These are phyloP conservation scores for Trichoderma virens DNA, from an alignment of 495 filamentous ascomycete species.

Conservation along the genomic window DNA sequence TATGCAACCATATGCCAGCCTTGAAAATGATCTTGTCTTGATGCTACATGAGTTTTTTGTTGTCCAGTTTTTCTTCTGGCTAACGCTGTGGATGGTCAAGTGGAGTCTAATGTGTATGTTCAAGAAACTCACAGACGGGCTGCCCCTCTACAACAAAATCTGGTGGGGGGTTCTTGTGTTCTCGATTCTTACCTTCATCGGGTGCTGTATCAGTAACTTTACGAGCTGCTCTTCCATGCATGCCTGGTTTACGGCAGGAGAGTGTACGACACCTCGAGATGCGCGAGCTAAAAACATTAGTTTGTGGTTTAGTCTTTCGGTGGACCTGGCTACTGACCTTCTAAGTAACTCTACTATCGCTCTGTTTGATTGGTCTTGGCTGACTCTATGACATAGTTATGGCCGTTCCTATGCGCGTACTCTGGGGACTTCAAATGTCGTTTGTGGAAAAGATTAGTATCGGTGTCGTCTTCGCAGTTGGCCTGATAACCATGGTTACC, in stretches of 20 bases:
- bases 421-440: conserved; percentile 16
- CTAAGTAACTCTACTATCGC: conserved; percentile 22
- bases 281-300: conserved; percentile 27
- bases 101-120: conserved; percentile 38
- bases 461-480: conserved; percentile 19
- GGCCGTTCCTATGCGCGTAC: conserved; percentile 17
- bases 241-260: conserved; percentile 34
- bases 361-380: neutral
- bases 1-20: conserved; percentile 16
- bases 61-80: conserved; percentile 37
- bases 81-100: conserved; percentile 41
- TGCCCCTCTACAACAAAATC: conserved; percentile 20
- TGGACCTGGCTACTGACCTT: conserved; percentile 39
- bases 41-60: conserved; percentile 36
- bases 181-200: conserved; percentile 26
- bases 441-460: conserved; percentile 17
- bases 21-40: conserved; percentile 20
- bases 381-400: conserved; percentile 16
- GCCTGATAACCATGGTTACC: conserved; percentile 18
- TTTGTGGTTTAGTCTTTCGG: conserved; percentile 34
- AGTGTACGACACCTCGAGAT: conserved; percentile 27
- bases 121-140: conserved; percentile 27
- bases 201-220: conserved; percentile 31
- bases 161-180: conserved; percentile 36
- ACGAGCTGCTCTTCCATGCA: conserved; percentile 28